Conservation (phyloP, 176 grass and related monocot species). For the Melocanna baccifera region DNA sequence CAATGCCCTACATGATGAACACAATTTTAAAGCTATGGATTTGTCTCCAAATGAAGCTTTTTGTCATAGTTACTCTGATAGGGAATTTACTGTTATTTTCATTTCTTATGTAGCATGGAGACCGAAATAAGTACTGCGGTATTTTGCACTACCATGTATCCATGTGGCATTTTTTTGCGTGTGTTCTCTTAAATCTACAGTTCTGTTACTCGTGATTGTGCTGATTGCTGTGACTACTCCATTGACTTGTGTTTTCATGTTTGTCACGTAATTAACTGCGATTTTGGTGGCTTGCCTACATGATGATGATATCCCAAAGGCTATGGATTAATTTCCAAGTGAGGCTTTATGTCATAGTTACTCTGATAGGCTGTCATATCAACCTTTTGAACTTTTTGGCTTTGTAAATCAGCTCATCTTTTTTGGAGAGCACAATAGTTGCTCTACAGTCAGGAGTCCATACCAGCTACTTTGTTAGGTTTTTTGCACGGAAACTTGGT, state of each 20-base stretch:
- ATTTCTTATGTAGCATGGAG: slow-evolving; percentile 11
- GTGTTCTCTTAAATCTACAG: too few species aligned
- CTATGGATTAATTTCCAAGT: slow-evolving; percentile 65
- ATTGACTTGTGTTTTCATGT: not conserved
- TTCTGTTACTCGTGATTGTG: too few species aligned
- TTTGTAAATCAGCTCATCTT: not conserved
- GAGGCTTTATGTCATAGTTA: slow-evolving; percentile 85
- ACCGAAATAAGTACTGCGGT: not conserved
- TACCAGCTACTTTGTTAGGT: too few species aligned
- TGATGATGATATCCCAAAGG: slow-evolving; percentile 48
- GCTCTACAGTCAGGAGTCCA: not conserved
- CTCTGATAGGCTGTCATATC: slow-evolving; percentile 41
- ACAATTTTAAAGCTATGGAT: too few species aligned
- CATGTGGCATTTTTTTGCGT: not conserved
- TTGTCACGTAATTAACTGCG: too few species aligned
- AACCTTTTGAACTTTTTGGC: not conserved
- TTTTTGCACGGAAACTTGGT: too few species aligned
- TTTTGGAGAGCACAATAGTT: not conserved
- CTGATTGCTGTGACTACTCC: not conserved
- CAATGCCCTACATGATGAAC: too few species aligned
- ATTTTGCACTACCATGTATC: not conserved
- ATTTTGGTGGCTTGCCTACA: slow-evolving; percentile 11
- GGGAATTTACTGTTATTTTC: not conserved
- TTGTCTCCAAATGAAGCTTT: too few species aligned
- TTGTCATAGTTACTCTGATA: too few species aligned